Conservation (phyloP, 176 grass and related monocot genomes). For the Aegilops tauschii region DNA sequence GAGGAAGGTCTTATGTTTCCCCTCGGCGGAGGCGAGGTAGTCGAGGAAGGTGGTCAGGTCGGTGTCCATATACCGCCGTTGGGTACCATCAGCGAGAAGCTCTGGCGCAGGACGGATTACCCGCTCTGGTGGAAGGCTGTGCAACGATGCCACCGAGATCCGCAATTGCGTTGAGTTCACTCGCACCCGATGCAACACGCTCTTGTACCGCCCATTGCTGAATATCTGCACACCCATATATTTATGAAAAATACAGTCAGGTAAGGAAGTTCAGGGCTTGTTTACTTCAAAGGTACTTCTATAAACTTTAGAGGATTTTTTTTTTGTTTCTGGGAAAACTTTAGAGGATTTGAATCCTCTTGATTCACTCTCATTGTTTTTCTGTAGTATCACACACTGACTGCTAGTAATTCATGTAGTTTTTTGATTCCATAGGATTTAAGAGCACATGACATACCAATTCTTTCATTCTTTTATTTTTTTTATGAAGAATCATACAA, state of each 20-base stretch:
- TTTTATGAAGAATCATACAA: too few species aligned
- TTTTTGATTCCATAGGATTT: too few species aligned
- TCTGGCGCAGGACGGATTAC: slow-evolving; percentile 51
- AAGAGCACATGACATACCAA: too few species aligned
- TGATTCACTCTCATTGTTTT: too few species aligned
- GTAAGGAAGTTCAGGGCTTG: too few species aligned
- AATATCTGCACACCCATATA: slow-evolving; percentile 52
- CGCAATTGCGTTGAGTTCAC: slow-evolving; percentile 55
- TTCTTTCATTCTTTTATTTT: too few species aligned
- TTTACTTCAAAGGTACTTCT: too few species aligned
- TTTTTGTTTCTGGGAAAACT: too few species aligned
- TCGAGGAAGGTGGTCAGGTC: slow-evolving; percentile 75
- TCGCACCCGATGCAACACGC: slow-evolving; percentile 72
- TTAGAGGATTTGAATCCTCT: too few species aligned
- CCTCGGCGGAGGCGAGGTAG: slow-evolving; percentile 59
- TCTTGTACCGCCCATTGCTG: slow-evolving; percentile 84
- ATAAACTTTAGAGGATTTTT: too few species aligned
- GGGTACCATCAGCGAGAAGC: slow-evolving; percentile 24
- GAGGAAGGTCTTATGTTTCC: slow-evolving; percentile 84
- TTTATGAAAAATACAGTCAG: not conserved
- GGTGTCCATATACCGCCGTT: slow-evolving; percentile 65
- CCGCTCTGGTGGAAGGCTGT: slow-evolving; percentile 56
- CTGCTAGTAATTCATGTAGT: too few species aligned
- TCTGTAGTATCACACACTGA: too few species aligned
- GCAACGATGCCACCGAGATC: slow-evolving; percentile 79